Base-by-base conservation (phyloP, 148 eudicot species). In the Chenopodium album region DNA sequence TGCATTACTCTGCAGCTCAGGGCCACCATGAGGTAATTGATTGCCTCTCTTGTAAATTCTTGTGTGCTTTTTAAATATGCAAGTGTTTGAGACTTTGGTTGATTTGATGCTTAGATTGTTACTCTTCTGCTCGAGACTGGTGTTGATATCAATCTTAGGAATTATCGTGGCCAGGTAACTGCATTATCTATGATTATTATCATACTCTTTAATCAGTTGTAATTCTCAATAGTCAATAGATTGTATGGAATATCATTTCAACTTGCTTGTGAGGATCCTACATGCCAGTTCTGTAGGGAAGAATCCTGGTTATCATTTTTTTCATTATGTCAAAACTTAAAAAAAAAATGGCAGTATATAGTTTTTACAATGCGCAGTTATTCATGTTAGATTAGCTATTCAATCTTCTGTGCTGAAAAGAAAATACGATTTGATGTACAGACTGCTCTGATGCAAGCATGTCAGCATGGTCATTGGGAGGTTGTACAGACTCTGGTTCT, bases 391-490 rank as follows among this genome's bases (percentile, higher is more conserved):
- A 75, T 67, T 31, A 29, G 44, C 41, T 79, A 62, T 74, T 68
- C 3, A 13, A 50, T 50, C 31, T 56, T 76, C 63, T 65, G 12
- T 66, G 37, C 48, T 64, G 50, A 64, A 34, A 19, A 66, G 48
- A 26, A 59, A 41, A 31, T 41, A 47, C 31, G 20, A 77, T 63
- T 73, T 88, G 48, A 59, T 63, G 32, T 41, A 84, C 92, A 95
- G 98, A 95, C 98, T 75, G 98, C 98, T 77, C 83, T 95, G 88
- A 95, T 95, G 98, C 98, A 95, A 93, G 98, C 97, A 79, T 93
- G 98, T 85, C 98, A 95, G 79, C 87, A 93, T 82, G 98, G 98
- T 80, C 97, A 93, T 68, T 95, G 97, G 98, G 98, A 95, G 86
- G 98, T 93, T 88, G 96, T 92, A 84, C 96, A 89, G 90, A 92